Evolutionary conservation across 208 protist genomes (phyloP).

Genomic region (Trypanosomatidae sp.): DNA sequence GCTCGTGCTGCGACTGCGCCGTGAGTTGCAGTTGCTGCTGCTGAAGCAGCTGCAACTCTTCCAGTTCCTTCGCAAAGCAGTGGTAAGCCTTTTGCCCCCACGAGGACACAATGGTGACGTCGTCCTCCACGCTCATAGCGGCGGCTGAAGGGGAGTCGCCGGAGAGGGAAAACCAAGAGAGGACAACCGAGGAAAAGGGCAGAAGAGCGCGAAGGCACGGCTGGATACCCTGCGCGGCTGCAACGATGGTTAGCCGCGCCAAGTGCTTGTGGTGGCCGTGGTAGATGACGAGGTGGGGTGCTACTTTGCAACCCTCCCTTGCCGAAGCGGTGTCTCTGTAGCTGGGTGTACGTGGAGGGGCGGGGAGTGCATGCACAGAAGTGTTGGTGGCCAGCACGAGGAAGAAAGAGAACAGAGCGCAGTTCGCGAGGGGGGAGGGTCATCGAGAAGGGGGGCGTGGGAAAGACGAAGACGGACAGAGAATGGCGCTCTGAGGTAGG

Average conservation of each 20-base stretch:
- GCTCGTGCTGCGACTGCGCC: conserved; percentile 26
- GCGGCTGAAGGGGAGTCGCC: background rate
- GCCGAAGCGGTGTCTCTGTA: background rate
- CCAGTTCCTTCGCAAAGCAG: conserved; percentile 60
- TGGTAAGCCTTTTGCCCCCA: conserved; percentile 50
- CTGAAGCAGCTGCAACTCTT: conserved; percentile 53
- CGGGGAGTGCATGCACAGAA: background rate
- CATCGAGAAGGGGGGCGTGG: background rate
- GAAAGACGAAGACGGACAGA: background rate
- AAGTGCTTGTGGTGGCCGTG: background rate
- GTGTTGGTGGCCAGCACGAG: background rate
- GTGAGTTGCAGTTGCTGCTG: conserved; percentile 33
- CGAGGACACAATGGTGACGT: conserved; percentile 54
- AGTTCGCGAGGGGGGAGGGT: background rate
- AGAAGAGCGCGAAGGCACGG: background rate
- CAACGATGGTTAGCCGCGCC: background rate
- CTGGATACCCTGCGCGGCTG: background rate
- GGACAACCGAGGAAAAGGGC: background rate
- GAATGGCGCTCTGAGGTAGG: background rate
- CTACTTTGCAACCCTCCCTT: background rate
- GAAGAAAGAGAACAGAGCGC: background rate
- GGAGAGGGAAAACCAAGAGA: conserved; percentile 3
- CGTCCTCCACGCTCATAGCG: conserved; percentile 34
- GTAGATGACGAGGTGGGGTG: too few species aligned
- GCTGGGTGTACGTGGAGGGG: background rate